These are phyloP conservation scores for Thermochaetoides thermophila DNA, from an alignment of 495 filamentous ascomycete species.

Conservation along the genomic window DNA sequence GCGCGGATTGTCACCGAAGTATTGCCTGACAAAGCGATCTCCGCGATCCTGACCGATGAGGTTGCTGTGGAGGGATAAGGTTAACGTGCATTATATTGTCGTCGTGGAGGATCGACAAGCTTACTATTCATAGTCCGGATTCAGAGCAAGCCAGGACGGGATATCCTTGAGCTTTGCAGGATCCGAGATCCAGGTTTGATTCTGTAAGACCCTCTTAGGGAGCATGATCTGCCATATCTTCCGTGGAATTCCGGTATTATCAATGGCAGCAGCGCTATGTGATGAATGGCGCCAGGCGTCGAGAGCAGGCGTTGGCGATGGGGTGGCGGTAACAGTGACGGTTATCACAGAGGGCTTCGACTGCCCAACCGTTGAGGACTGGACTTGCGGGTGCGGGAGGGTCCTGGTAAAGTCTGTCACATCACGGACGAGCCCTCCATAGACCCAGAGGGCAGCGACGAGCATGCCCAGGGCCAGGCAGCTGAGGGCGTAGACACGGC, in stretches of 20 bases:
- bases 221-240: conserved; percentile 9
- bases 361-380: too few relatives aligned
- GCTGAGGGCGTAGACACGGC: too few relatives aligned
- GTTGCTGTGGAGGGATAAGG: conserved; percentile 2
- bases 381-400: too few relatives aligned
- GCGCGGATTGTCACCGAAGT: conserved; percentile 19
- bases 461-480: too few relatives aligned
- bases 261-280: neutral
- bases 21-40: conserved; percentile 13
- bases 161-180: conserved; percentile 2
- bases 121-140: conserved; percentile 6
- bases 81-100: neutral
- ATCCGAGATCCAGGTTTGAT: neutral
- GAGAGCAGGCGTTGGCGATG: neutral
- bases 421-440: too few relatives aligned
- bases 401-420: too few relatives aligned
- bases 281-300: neutral
- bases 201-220: conserved; percentile 1
- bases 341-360: too few relatives aligned
- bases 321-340: too few relatives aligned
- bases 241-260: conserved; percentile 1
- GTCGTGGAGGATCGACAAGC: neutral
- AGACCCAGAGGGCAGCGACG: too few relatives aligned
- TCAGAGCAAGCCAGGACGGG: conserved; percentile 3
- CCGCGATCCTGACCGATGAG: conserved; percentile 10